phyloP scores from a whole-genome alignment of 345 rosid genomes.

The Turritis glabra region DNA sequence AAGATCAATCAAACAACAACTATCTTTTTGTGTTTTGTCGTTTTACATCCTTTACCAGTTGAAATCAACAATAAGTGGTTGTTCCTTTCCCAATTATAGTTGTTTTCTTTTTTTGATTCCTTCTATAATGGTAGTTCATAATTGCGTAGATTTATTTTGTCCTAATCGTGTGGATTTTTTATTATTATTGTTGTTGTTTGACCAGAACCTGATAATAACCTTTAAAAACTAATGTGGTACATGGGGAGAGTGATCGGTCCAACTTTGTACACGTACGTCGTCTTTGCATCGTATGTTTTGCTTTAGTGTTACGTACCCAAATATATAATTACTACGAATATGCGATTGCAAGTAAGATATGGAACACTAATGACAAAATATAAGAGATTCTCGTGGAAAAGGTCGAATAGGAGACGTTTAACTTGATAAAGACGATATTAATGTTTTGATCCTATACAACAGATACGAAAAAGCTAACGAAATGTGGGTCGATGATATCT shows the following conservation, averaged over 20 bases:
- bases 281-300: slow-evolving; percentile 29
- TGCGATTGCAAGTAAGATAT: slow-evolving; percentile 2
- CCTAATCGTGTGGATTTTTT: background rate
- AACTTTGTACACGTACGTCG: slow-evolving; percentile 31
- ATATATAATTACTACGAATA: background rate
- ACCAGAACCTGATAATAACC: background rate
- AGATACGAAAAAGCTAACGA: background rate
- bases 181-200: background rate
- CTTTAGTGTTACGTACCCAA: slow-evolving; percentile 10
- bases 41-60: slow-evolving; percentile 7
- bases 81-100: background rate
- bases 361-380: slow-evolving; percentile 2
- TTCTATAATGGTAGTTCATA: slow-evolving; percentile 1
- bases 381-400: slow-evolving; percentile 5
- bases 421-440: background rate
- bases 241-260: slow-evolving; percentile 9
- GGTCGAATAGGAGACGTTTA: background rate
- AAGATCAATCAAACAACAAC: slow-evolving; percentile 32
- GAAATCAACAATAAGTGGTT: background rate
- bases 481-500: slow-evolving; percentile 10
- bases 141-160: background rate
- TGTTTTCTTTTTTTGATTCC: background rate
- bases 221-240: background rate
- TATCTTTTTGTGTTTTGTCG: slow-evolving; percentile 21
- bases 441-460: background rate